Base-by-base conservation (phyloP, 495 filamentous ascomycete genomes). In the Echria macrotheca region DNA sequence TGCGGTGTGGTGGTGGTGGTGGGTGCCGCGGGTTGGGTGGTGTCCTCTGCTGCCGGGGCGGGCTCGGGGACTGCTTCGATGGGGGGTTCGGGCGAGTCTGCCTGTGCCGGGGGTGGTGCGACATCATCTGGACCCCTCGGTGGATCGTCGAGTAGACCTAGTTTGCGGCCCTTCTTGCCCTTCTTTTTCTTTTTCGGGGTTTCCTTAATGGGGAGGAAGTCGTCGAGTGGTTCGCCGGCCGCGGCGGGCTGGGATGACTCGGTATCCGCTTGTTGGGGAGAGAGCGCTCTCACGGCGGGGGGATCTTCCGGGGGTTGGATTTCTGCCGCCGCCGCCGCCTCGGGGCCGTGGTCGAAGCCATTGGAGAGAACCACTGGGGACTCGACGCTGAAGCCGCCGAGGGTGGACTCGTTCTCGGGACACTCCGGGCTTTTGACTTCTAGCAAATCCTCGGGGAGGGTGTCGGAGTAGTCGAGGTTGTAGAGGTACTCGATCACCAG, bases 401-500 rank as follows among this genome's bases (percentile, higher is more conserved):
- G 14, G 21, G 24, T 33, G 31, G 22, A 40, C 1, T 14, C 37
- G 41, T 33, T 26, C 10, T 25, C 4, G 19, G 14, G 21, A 21
- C 22, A 17, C 15, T 38, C 31, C 15, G 3, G 10, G 24, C 28
- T 28, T 14, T 40, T 22, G 33, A 10, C 5, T 9, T 14, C 2
- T 7, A 14, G 39, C 9, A 42, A 23, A 11, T 25, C 39, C 1
- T 24, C 21, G 6, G 37, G 35, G n/a, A 25, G 47, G 3, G 25
- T 25, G n/a, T 32, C 39, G 21, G 38, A 19, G 33, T 57, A 57
- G 47, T 53, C 50, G 40, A 57, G 51, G 24, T 57, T 18, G 41
- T 57, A 57, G 31, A 57, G 26, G 42, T 53, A 57, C 22, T 57
- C 38, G 28, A 57, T 17, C 8, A 53, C 31, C n/a, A 50, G 43